Evolutionary conservation across 768 basidiomycete species (phyloP).

Genomic region (Ramaria rubella): DNA sequence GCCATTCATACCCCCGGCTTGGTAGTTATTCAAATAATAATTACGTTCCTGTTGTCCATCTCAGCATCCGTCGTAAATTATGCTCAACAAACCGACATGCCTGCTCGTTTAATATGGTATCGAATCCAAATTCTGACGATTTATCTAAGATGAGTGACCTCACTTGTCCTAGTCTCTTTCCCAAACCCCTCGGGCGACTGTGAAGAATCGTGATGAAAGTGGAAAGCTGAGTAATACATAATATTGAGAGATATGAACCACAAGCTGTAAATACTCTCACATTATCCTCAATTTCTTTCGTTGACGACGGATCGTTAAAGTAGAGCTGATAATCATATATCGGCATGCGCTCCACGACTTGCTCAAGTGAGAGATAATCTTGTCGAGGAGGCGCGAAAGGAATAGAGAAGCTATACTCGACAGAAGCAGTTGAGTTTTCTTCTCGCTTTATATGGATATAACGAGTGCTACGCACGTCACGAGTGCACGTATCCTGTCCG

Average conservation of each 20-base stretch:
- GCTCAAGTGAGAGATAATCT: constrained; percentile 42
- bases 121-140: background rate
- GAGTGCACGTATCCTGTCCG: constrained; percentile 52
- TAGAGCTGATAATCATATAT: constrained; percentile 64
- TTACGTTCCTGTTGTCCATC: constrained; percentile 43
- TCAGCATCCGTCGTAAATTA: background rate
- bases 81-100: background rate
- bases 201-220: background rate
- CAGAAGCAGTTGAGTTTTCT: background rate
- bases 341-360: constrained; percentile 46
- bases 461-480: constrained; percentile 42
- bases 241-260: background rate
- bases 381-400: constrained; percentile 58
- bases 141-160: background rate
- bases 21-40: constrained; percentile 42
- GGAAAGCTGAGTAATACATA: background rate
- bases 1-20: constrained; percentile 51
- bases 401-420: constrained; percentile 46
- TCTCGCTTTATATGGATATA: background rate
- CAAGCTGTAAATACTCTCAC: constrained; percentile 31
- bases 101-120: background rate
- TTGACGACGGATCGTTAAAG: constrained; percentile 48
- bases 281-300: constrained; percentile 47
- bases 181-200: background rate
- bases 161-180: background rate